Percentiles rank a stretch among this genome's conserved stretches.
phyloP scores from a whole-genome alignment of 1,284 basidiomycete species.

The Cutaneotrichosporon cyanovorans region DNA sequence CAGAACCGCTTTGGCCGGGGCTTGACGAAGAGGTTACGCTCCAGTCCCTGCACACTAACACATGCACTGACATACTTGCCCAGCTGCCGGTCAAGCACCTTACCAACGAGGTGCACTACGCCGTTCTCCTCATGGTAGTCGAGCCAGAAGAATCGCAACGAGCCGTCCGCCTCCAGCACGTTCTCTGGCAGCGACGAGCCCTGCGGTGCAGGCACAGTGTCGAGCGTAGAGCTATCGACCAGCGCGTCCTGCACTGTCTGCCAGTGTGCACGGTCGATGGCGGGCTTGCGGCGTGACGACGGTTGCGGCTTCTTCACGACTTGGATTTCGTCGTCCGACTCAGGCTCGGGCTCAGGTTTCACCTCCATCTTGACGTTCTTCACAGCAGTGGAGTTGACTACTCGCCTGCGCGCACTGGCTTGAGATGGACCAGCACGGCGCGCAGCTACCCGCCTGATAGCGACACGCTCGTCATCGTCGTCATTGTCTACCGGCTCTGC shows the following conservation, averaged over 20 bases:
- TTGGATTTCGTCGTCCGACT: constrained; percentile 19
- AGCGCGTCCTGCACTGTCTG: constrained; percentile 60
- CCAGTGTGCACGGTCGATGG: constrained; percentile 56
- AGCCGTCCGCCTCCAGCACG: constrained; percentile 60
- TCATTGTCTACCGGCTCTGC: constrained; percentile 47
- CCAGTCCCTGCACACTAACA: constrained; percentile 72
- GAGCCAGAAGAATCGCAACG: constrained; percentile 83
- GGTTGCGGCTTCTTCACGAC: constrained; percentile 17
- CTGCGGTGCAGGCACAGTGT: constrained; percentile 42
- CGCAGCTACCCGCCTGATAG: constrained; percentile 15
- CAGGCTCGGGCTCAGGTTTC: constrained; percentile 18
- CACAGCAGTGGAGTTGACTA: constrained; percentile 44
- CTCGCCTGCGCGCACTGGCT: constrained; percentile 32
- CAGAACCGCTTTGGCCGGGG: constrained; percentile 64
- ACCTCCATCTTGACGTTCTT: constrained; percentile 49
- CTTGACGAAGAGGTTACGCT: constrained; percentile 90
- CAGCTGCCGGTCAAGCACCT: constrained; percentile 68
- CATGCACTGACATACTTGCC: constrained; percentile 76
- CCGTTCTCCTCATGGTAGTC: constrained; percentile 78
- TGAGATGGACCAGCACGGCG: constrained; percentile 13
- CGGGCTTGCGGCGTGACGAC: constrained; percentile 26
- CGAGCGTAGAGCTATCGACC: constrained; percentile 40
- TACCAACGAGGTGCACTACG: constrained; percentile 73
- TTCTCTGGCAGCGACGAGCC: constrained; percentile 47
- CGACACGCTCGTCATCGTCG: constrained; percentile 34